A percentile compares a stretch with the other conserved stretches of the same genome.
These are phyloP conservation scores for Saccharomyces hybrid DNA, from an alignment of 1,139 yeast genomes.

Conservation along the genomic window DNA sequence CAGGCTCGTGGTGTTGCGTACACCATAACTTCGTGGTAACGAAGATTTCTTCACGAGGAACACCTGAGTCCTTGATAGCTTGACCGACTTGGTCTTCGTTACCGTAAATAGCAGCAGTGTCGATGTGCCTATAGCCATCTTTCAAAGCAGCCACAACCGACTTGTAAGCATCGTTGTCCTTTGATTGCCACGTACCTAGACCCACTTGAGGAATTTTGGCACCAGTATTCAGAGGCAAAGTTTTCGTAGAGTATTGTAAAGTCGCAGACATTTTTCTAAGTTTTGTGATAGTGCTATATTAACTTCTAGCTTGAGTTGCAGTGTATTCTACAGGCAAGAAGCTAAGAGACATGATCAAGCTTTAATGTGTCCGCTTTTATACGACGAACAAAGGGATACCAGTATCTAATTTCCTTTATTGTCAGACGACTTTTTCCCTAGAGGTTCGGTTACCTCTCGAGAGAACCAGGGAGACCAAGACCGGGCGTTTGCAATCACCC, in stretches of 20 bases:
- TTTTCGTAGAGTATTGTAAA: constrained; percentile 25
- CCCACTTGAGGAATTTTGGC: constrained; percentile 61
- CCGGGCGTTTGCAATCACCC: not conserved
- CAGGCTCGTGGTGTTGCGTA: constrained; percentile 55
- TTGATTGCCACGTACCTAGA: constrained; percentile 73
- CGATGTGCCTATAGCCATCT: constrained; percentile 72
- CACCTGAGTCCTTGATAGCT: constrained; percentile 57
- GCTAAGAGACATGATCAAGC: not conserved
- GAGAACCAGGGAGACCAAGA: not conserved
- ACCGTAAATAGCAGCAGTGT: constrained; percentile 62
- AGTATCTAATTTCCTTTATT: not conserved
- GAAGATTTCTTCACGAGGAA: constrained; percentile 64
- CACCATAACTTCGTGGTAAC: constrained; percentile 80
- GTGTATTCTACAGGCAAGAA: not conserved
- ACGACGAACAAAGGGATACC: not conserved
- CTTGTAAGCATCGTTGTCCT: constrained; percentile 51
- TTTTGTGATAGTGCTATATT: not conserved
- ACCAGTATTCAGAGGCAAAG: constrained; percentile 53
- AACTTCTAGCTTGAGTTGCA: not conserved
- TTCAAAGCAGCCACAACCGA: constrained; percentile 59
- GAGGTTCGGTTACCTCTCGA: not conserved
- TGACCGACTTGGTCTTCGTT: constrained; percentile 66
- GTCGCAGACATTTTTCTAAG: not conserved
- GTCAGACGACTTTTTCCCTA: not conserved
- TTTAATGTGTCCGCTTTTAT: not conserved